phyloP scores from a whole-genome alignment of 257 asterid species.

The Ballota nigra region DNA sequence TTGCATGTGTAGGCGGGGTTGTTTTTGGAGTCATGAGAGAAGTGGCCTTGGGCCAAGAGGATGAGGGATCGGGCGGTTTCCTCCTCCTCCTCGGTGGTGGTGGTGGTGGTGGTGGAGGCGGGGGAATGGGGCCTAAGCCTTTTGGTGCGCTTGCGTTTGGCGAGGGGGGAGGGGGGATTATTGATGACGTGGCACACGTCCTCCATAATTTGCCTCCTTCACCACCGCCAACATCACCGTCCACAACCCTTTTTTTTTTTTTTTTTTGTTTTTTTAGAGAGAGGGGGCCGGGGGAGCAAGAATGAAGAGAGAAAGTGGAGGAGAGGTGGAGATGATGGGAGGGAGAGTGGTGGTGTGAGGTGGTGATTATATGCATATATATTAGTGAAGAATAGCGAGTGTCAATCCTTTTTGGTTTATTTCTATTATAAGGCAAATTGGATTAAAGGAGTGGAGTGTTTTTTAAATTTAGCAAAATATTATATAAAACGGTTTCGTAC shows the following conservation, averaged over 20 bases:
- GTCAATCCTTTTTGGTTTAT: neutral
- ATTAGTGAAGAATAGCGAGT: conserved; percentile 18
- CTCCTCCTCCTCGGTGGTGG: conserved; percentile 42
- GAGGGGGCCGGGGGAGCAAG: neutral
- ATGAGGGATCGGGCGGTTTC: conserved; percentile 48
- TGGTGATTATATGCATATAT: conserved; percentile 29
- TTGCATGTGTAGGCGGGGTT: conserved; percentile 42
- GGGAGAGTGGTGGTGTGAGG: conserved; percentile 32
- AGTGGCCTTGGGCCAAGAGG: conserved; percentile 42
- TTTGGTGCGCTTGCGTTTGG: conserved; percentile 51
- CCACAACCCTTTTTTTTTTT: neutral
- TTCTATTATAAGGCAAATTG: conserved; percentile 16
- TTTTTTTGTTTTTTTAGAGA: neutral
- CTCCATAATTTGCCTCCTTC: conserved; percentile 32
- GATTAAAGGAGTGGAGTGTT: conserved; percentile 17
- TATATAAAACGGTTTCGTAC: no score
- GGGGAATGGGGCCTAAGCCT: conserved; percentile 34
- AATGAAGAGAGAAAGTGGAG: conserved; percentile 26
- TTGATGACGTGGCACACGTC: conserved; percentile 19
- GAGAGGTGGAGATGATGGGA: conserved; percentile 29
- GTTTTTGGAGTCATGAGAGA: neutral
- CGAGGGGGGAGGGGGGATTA: conserved; percentile 32
- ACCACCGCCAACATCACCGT: conserved; percentile 44
- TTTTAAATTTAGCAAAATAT: neutral
- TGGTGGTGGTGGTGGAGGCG: conserved; percentile 15